A percentile compares a stretch with the other conserved stretches of the same genome.
These are phyloP conservation scores for Przewalskia tangutica DNA, from an alignment of 257 asterid species.

Conservation along the genomic window DNA sequence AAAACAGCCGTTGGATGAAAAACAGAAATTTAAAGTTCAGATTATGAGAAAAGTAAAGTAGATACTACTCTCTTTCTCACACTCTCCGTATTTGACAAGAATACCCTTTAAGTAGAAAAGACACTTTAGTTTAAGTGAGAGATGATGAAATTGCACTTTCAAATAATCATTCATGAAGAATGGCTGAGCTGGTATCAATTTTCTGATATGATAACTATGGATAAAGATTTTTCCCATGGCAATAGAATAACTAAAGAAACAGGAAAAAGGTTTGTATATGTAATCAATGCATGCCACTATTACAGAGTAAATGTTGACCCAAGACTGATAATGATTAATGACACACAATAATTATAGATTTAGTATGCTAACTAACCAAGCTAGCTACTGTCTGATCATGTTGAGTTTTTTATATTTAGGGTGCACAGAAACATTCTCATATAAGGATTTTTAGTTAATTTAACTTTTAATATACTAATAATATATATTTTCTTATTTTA, in stretches of 20 bases:
- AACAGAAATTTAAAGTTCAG: conserved; percentile 57
- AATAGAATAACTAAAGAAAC: conserved; percentile 4
- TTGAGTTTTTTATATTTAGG: neutral
- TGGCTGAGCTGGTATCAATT: conserved; percentile 40
- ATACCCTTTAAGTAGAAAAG: conserved; percentile 32
- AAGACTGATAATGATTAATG: conserved; percentile 41
- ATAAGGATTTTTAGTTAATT: neutral
- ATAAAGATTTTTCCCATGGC: conserved; percentile 3
- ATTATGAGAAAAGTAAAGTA: conserved; percentile 40
- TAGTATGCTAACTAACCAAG: neutral
- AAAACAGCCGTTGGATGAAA: conserved; percentile 55
- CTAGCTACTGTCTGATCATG: neutral
- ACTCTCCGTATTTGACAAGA: conserved; percentile 38
- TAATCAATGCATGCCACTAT: conserved; percentile 38
- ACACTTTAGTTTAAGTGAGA: conserved; percentile 41
- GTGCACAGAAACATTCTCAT: neutral
- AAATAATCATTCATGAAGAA: conserved; percentile 39
- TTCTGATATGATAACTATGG: conserved; percentile 24
- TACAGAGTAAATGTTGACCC: conserved; percentile 43
- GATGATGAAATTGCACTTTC: conserved; percentile 72
- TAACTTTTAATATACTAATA: neutral
- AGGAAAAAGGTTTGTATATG: conserved; percentile 15
- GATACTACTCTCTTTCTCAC: conserved; percentile 29
- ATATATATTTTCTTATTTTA: neutral
- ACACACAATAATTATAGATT: conserved; percentile 9